phyloP scores from a whole-genome alignment of 495 filamentous ascomycete genomes.

The Lasiosphaeria ovina region DNA sequence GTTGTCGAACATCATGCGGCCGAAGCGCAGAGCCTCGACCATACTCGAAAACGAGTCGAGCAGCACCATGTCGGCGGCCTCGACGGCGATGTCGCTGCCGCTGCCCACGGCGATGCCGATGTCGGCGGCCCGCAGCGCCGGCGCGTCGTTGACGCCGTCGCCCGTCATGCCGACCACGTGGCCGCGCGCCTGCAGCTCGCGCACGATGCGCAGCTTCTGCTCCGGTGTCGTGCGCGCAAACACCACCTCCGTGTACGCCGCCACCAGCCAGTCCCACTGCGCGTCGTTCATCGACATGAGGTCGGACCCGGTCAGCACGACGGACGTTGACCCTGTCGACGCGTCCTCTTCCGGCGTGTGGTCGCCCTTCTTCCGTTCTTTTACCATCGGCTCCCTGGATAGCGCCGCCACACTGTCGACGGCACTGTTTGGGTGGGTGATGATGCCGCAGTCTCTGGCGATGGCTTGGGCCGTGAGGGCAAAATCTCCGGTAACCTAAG shows the following conservation, averaged over 20 bases:
- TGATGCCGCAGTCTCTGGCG: slow-evolving; percentile 64
- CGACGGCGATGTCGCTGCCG: slow-evolving; percentile 74
- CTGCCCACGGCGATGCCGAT: slow-evolving; percentile 77
- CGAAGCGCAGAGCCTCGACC: slow-evolving; percentile 66
- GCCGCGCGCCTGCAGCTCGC: slow-evolving; percentile 58
- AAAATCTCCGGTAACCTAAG: slow-evolving; percentile 69
- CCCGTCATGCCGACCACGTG: slow-evolving; percentile 61
- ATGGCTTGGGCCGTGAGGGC: slow-evolving; percentile 69
- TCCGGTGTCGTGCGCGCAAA: slow-evolving; percentile 73
- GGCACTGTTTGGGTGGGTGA: slow-evolving; percentile 41
- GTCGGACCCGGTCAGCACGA: slow-evolving; percentile 58
- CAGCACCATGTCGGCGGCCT: slow-evolving; percentile 69
- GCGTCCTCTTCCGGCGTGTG: slow-evolving; percentile 9
- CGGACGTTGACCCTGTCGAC: slow-evolving; percentile 21
- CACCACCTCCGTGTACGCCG: slow-evolving; percentile 46
- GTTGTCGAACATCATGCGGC: slow-evolving; percentile 67
- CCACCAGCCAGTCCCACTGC: slow-evolving; percentile 43
- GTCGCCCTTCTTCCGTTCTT: neutral
- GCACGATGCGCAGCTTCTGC: slow-evolving; percentile 73
- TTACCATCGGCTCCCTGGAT: slow-evolving; percentile 26
- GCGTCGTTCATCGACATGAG: slow-evolving; percentile 51
- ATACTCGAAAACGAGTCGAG: slow-evolving; percentile 65
- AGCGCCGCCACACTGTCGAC: slow-evolving; percentile 45
- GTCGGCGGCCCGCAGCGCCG: slow-evolving; percentile 70
- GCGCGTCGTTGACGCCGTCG: slow-evolving; percentile 83